phyloP scores from a whole-genome alignment of 2,329 filamentous ascomycete species.

The Hirsutella minnesotensis region DNA sequence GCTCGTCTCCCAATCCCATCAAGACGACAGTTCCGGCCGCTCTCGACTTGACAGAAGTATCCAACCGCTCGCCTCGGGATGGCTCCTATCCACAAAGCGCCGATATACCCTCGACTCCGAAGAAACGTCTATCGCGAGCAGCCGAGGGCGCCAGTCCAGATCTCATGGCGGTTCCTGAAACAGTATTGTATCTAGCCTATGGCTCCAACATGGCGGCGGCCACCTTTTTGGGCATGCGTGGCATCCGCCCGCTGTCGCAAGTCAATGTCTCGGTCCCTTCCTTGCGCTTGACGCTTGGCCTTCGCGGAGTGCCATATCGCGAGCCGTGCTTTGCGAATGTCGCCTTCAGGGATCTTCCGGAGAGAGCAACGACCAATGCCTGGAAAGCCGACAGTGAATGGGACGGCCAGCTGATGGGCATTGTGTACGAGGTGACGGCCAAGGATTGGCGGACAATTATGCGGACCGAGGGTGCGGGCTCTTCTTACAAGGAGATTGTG shows the following conservation, averaged over 20 bases:
- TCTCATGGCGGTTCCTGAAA: conserved; percentile 20
- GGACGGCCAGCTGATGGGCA: conserved; percentile 76
- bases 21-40: conserved; percentile 5
- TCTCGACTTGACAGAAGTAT: conserved; percentile 13
- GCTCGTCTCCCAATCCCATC: neutral
- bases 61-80: conserved; percentile 8
- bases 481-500: conserved; percentile 72
- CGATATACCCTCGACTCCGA: conserved; percentile 20
- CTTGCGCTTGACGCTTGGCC: conserved; percentile 69
- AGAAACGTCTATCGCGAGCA: conserved; percentile 16
- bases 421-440: conserved; percentile 87
- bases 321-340: conserved; percentile 93
- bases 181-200: conserved; percentile 75
- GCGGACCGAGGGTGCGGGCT: conserved; percentile 78
- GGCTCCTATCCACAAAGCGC: conserved; percentile 16
- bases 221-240: conserved; percentile 67
- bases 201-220: conserved; percentile 77
- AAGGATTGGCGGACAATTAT: conserved; percentile 78
- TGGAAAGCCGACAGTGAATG: conserved; percentile 29
- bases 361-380: conserved; percentile 16
- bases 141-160: no score
- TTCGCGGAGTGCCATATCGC: conserved; percentile 72
- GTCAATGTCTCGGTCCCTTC: conserved; percentile 73
- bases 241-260: conserved; percentile 70
- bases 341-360: conserved; percentile 42